Percentiles rank a stretch among this genome's conserved stretches.
Conservation (phyloP, 2,329 filamentous ascomycete genomes). For the Penicillium sp. region DNA sequence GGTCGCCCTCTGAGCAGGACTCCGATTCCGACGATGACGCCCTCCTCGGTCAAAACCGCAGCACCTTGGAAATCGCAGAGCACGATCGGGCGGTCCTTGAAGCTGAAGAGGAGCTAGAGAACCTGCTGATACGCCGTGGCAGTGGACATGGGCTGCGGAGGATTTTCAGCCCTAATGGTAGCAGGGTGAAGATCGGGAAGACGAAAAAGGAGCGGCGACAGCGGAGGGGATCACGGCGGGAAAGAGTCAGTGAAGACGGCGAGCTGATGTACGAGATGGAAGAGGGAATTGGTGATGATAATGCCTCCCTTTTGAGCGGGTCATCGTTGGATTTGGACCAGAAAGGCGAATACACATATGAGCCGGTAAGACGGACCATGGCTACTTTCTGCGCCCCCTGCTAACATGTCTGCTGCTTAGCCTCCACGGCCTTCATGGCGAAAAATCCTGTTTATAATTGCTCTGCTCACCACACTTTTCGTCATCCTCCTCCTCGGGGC, state of each 20-base stretch:
- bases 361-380: constrained; percentile 20
- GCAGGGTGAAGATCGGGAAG: constrained; percentile 44
- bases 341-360: constrained; percentile 26
- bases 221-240: constrained; percentile 40
- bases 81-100: constrained; percentile 63
- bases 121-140: constrained; percentile 36
- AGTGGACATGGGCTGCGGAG: constrained; percentile 32
- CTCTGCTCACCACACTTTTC: constrained; percentile 46
- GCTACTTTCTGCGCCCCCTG: background rate
- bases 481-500: constrained; percentile 48
- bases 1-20: constrained; percentile 57
- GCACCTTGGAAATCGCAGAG: constrained; percentile 59
- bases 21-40: constrained; percentile 69
- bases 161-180: constrained; percentile 38
- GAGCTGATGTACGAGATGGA: constrained; percentile 87
- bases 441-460: constrained; percentile 34
- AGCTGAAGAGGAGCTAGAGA: constrained; percentile 59
- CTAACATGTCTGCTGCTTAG: constrained; percentile 17
- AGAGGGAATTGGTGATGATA: constrained; percentile 59
- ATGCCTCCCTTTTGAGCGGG: constrained; percentile 52
- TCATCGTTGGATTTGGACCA: constrained; percentile 49
- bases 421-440: constrained; percentile 23
- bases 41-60: constrained; percentile 56
- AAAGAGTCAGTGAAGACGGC: constrained; percentile 56
- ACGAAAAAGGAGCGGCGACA: constrained; percentile 44